These are phyloP conservation scores for Oehlia diaphana DNA, from an alignment of 192 early-diverging fungal genomes.

Conservation along the genomic window DNA sequence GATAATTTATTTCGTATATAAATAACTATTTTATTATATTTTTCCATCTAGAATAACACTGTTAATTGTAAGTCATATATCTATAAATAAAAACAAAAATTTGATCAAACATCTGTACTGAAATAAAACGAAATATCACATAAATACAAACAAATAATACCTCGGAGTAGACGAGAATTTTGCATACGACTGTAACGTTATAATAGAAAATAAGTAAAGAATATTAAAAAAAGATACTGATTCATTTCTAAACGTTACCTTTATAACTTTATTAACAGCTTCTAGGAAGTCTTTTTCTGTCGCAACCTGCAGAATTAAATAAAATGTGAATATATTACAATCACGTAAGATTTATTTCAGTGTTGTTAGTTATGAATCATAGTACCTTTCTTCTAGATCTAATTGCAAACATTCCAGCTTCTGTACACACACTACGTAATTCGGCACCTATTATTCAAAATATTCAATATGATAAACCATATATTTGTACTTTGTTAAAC, in stretches of 20 bases:
- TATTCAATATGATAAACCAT: neutral
- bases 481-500: neutral
- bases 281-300: constrained; percentile 99
- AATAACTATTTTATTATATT: too few relatives aligned
- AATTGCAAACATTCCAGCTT: constrained; percentile 99
- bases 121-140: neutral
- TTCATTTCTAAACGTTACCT: constrained; percentile 36
- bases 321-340: neutral
- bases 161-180: constrained; percentile 98
- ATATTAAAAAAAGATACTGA: neutral
- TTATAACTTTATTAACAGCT: constrained; percentile 99
- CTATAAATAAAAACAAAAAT: neutral
- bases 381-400: constrained; percentile 89
- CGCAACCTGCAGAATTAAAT: constrained; percentile 60
- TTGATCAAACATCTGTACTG: neutral
- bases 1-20: too few relatives aligned
- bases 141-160: neutral
- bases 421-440: constrained; percentile 97
- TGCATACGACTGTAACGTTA: constrained; percentile 69
- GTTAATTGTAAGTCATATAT: constrained; percentile 82
- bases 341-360: neutral
- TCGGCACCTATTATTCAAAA: constrained; percentile 67
- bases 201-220: neutral
- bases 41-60: too few relatives aligned
- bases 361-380: neutral